Conservation (phyloP, 352 stramenopile species). For the Pythium plurisporium region DNA sequence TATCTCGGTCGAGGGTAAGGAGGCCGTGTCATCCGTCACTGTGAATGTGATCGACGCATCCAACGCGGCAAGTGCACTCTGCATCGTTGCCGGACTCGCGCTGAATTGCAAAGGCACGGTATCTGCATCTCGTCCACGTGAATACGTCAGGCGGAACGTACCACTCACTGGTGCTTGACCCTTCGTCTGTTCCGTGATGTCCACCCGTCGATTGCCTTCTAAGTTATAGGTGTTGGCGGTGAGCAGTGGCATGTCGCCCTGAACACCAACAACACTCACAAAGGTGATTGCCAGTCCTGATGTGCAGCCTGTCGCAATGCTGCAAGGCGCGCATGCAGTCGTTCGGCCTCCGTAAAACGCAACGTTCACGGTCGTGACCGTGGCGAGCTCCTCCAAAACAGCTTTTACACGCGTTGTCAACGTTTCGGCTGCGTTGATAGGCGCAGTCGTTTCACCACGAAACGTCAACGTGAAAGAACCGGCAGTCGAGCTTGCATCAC, state of each 20-base stretch:
- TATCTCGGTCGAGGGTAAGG: conserved; percentile 33
- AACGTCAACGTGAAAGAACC: conserved; percentile 88
- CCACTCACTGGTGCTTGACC: conserved; percentile 89
- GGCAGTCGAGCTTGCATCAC: conserved; percentile 69
- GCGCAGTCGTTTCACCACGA: conserved; percentile 82
- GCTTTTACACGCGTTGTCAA: conserved; percentile 69
- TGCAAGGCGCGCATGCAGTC: conserved; percentile 73
- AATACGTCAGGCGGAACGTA: conserved; percentile 88
- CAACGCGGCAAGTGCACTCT: conserved; percentile 69
- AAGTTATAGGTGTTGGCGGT: conserved; percentile 80
- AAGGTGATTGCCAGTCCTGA: conserved; percentile 90
- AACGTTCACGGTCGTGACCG: conserved; percentile 85
- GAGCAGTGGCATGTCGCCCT: conserved; percentile 88
- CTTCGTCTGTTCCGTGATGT: conserved; percentile 63
- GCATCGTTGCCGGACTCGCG: conserved; percentile 37
- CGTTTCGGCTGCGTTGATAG: conserved; percentile 82
- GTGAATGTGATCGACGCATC: conserved; percentile 73
- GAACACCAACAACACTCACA: conserved; percentile 56
- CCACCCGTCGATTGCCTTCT: conserved; percentile 87
- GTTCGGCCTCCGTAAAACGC: conserved; percentile 46
- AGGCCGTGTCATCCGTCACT: conserved; percentile 58
- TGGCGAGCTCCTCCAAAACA: conserved; percentile 86
- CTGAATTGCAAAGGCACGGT: conserved; percentile 71
- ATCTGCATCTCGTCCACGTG: conserved; percentile 64
- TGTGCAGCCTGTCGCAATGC: conserved; percentile 35